A percentile compares a stretch with the other conserved stretches of the same genome.
These are phyloP conservation scores for Verticillium albo-atrum DNA, from an alignment of 2,329 filamentous ascomycete species.

Conservation along the genomic window DNA sequence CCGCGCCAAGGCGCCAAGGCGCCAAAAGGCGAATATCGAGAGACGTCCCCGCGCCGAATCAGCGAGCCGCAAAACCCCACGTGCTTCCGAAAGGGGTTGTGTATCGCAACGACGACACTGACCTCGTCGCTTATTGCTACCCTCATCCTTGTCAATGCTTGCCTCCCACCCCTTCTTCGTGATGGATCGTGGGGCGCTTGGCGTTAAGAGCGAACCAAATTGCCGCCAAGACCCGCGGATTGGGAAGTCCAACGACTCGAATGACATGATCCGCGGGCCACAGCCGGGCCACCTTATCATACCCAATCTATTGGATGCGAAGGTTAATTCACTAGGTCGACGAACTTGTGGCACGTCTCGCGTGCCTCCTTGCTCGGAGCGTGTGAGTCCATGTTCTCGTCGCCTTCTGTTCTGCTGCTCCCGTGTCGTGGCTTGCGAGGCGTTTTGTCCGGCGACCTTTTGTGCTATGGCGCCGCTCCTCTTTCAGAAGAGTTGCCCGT, in stretches of 20 bases:
- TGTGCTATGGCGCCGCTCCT: background rate
- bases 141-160: background rate
- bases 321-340: background rate
- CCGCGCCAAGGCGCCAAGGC: background rate
- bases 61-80: background rate
- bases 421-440: background rate
- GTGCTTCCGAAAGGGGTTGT: background rate
- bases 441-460: background rate
- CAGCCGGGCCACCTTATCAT: background rate
- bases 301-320: background rate
- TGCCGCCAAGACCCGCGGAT: background rate
- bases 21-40: background rate
- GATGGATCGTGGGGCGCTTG: background rate
- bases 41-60: background rate
- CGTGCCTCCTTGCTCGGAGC: background rate
- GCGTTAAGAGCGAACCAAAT: background rate
- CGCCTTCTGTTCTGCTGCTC: background rate
- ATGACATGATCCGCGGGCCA: background rate
- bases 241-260: background rate
- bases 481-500: no score
- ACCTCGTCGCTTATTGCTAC: background rate
- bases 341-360: background rate
- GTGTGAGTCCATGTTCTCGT: background rate
- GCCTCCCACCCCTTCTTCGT: background rate
- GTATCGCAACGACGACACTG: background rate